Base-by-base conservation (phyloP, 306 rosid genomes). In the Dryas alaskensis region DNA sequence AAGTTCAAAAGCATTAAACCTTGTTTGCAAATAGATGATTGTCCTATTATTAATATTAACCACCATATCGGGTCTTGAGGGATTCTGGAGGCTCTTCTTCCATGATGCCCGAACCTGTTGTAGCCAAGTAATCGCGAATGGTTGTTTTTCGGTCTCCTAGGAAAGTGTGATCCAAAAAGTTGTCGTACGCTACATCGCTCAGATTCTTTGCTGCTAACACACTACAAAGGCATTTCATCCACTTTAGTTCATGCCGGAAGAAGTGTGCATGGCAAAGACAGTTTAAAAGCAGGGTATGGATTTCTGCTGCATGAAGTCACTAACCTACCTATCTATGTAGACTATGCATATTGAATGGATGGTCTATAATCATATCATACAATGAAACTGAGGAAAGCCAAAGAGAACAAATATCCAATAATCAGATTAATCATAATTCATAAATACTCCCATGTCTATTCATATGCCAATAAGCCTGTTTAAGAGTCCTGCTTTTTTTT, bases 71-170 rank as follows among this genome's bases (percentile, higher is more conserved):
- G 46, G 66, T 73, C 83, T 85, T 91, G 75, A 91, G 88, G 78
- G 97, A 80, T 66, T 91, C 97, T 16, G 97, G 98, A 48, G 96
- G 98, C 57, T 93, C 91, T 80, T 93, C 98, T 83, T 91, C 90
- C 98, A 93, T 91, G 78, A 93, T 93, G 61, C 96, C 94, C 25
- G 90, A 73, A 75, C 98, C 96, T 25, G 86, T 67, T 43, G 91
- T 73, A 19, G 90, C 87, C 76, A 93, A 78, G 83, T 93, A 91
- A 54, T 81, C 81, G 1, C 90, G 91, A 59, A 94, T 89, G 57
- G 92, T 91, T 49, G 98, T 91, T 81, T 80, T 88, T 17, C 97
- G 94, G 82, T 94, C 95, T 55, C 94, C 97, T 40, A 94, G 98
- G 62, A 84, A 94, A 76, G 96, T 94, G 81, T 89, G 96, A 82